phyloP scores from a whole-genome alignment of 2,329 filamentous ascomycete genomes.

The Exophiala spinifera region DNA sequence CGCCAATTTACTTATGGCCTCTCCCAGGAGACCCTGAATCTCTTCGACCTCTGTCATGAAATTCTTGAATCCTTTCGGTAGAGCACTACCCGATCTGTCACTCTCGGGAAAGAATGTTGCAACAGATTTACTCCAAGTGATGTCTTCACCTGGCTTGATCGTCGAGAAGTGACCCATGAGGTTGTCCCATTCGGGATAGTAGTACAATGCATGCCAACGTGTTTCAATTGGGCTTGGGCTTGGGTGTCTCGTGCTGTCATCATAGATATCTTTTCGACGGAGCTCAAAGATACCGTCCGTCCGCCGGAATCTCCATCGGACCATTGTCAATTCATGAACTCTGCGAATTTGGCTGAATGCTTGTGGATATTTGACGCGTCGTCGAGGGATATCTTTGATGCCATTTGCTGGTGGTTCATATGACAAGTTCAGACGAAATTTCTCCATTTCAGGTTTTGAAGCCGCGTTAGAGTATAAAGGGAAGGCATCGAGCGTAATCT shows the following conservation, averaged over 20 bases:
- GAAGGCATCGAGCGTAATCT: constrained; percentile 24
- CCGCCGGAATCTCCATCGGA: constrained; percentile 39
- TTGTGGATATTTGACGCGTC: constrained; percentile 19
- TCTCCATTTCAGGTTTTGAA: constrained; percentile 14
- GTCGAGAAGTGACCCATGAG: constrained; percentile 38
- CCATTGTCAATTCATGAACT: constrained; percentile 39
- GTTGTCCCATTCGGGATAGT: constrained; percentile 41
- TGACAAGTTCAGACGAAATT: constrained; percentile 23
- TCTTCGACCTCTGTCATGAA: constrained; percentile 37
- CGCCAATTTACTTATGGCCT: constrained; percentile 21
- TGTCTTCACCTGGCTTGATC: constrained; percentile 35
- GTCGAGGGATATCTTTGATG: constrained; percentile 18
- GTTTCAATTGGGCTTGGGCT: constrained; percentile 5
- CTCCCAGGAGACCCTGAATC: constrained; percentile 35
- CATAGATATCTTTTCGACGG: constrained; percentile 39
- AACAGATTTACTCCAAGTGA: constrained; percentile 34
- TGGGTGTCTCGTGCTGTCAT: constrained; percentile 8
- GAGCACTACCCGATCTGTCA: constrained; percentile 17
- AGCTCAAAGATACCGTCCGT: constrained; percentile 45
- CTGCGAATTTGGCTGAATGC: constrained; percentile 10
- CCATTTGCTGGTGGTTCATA: constrained; percentile 20
- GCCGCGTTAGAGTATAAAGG: constrained; percentile 18
- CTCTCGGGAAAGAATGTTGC: constrained; percentile 38
- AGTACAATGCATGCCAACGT: constrained; percentile 34
- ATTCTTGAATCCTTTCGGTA: constrained; percentile 35